These are phyloP conservation scores for Kodamaea kaohsiungensis DNA, from an alignment of 805 yeast genomes.

Conservation along the genomic window DNA sequence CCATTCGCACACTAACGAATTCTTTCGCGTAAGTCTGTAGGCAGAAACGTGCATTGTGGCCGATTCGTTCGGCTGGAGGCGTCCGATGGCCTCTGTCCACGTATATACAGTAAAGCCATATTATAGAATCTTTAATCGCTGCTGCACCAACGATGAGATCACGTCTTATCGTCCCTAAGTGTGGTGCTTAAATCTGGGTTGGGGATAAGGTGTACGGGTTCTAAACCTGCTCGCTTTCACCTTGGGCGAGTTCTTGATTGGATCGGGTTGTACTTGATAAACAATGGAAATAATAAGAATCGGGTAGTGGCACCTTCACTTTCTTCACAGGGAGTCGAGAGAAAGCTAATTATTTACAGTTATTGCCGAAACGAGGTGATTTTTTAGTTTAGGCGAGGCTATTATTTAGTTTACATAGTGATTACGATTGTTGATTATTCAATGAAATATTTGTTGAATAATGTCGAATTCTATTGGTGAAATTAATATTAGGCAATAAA, in stretches of 20 bases:
- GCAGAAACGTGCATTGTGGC: background rate
- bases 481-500: too few species aligned
- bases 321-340: background rate
- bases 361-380: background rate
- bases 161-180: background rate
- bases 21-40: background rate
- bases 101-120: background rate
- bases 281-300: background rate
- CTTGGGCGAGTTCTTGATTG: background rate
- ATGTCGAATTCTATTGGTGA: too few species aligned
- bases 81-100: slow-evolving; percentile 1
- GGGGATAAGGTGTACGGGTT: background rate
- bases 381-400: background rate
- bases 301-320: background rate
- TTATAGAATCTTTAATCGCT: background rate
- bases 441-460: too few species aligned
- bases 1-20: background rate
- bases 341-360: background rate
- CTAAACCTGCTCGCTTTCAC: background rate
- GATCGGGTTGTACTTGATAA: background rate
- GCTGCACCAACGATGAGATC: background rate
- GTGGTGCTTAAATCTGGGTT: background rate
- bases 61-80: background rate
- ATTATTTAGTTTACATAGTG: background rate
- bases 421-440: background rate